Evolutionary conservation across 352 stramenopile species (phyloP), one percentile per base, ranked within the genome.

Genomic region (Globisporangium echinulatum): DNA sequence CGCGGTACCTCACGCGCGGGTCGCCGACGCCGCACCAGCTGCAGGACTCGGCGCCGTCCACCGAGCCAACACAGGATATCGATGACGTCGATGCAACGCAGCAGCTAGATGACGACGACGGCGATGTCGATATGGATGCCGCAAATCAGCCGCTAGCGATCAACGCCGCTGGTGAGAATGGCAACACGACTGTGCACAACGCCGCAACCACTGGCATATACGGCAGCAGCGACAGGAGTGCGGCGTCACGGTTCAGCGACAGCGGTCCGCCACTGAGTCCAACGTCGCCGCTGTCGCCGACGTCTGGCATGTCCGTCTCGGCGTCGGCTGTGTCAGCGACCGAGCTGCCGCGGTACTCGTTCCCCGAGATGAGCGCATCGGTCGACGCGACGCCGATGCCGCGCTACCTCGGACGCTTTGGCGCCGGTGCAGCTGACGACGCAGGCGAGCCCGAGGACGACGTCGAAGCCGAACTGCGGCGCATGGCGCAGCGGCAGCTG

Each of bases 341-440:
- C 1, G 79, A 89, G 56, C 77, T 87, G 52, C 77, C 76, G 42
- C 79, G 80, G 48, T 88, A 82, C 61, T 65, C 69, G 37, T 92
- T 90, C 49, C 74, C 81, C 1, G 85, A 94, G 64, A 90, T 85
- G 74, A 92, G 81, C 48, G 82, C 85, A 9, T 94, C 85, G 4
- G 78, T 92, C 53, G 81, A 92, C 40, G 82, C 81, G 0, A 92
- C 85, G 5, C 82, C 82, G 3, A 80, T 71, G 51, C 79, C 85
- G 25, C 79, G 82, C n/a, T 94, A 94, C 56, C 74, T 92, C 17
- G 79, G 79, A 6, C 82, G 77, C 43, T 77, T 73, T 51, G 72
- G 68, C 4, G 61, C 49, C 1, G 61, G 58, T 7, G 61, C 52
- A 3, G 69, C 53, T 0, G 54, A 49, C 0, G 49, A 3, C 25